Conservation (phyloP, 148 eudicot genomes). For the Polygonum aviculare region DNA sequence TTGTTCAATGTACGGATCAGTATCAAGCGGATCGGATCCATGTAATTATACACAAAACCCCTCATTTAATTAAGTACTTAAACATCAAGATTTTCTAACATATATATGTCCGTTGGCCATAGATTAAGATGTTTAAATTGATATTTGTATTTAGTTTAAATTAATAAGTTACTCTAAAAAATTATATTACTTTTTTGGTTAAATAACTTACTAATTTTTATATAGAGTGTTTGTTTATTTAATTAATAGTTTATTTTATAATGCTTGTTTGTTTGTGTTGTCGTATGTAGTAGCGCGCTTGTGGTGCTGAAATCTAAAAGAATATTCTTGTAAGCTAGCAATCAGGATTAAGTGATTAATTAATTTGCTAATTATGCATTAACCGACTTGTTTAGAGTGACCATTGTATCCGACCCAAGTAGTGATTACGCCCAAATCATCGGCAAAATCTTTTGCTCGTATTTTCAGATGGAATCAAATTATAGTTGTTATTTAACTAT, state of each 20-base stretch:
- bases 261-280: neutral
- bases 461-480: neutral
- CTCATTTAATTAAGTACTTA: neutral
- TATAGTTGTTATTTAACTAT: neutral
- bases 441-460: neutral
- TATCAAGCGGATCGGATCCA: neutral
- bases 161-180: no score
- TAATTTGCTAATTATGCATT: neutral
- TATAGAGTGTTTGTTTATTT: no score
- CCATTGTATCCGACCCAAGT: neutral
- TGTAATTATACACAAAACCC: neutral
- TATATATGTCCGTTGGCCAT: no score
- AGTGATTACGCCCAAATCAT: neutral
- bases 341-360: neutral
- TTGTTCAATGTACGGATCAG: constrained; percentile 5
- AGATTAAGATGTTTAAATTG: no score
- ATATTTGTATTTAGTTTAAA: no score
- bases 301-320: neutral
- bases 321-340: neutral
- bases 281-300: neutral
- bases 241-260: neutral
- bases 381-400: neutral
- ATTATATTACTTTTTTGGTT: no score
- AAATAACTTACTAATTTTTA: no score
- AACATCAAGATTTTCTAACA: neutral